phyloP scores from a whole-genome alignment of 306 rosid genomes.

The Crotalaria pallida region DNA sequence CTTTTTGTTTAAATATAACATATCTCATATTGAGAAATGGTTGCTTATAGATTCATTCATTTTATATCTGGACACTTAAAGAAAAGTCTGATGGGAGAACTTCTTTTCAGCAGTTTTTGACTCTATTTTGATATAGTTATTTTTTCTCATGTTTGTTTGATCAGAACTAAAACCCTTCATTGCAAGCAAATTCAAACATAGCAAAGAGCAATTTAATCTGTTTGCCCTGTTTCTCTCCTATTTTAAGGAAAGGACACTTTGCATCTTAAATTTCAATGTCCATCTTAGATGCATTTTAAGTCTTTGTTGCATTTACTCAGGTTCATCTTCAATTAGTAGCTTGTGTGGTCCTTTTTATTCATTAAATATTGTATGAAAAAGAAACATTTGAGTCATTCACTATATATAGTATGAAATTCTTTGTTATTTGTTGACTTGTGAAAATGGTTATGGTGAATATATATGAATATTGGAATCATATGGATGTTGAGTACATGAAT shows the following conservation, averaged over 20 bases:
- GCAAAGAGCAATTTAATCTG: background rate
- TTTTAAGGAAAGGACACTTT: background rate
- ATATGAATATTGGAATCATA: too few species aligned
- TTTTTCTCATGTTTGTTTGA: background rate
- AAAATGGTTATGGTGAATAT: background rate
- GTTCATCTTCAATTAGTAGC: background rate
- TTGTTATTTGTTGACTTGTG: background rate
- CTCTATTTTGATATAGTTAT: background rate
- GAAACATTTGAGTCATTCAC: background rate
- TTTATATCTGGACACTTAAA: background rate
- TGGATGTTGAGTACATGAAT: too few species aligned
- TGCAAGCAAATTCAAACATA: background rate
- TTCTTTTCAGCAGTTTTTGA: background rate
- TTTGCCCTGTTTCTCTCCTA: background rate
- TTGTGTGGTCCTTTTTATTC: background rate
- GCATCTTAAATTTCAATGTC: background rate
- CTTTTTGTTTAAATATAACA: conserved; percentile 11
- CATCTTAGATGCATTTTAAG: background rate
- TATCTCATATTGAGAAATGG: conserved; percentile 20
- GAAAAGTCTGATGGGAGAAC: background rate
- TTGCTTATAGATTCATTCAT: conserved; percentile 7
- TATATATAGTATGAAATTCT: background rate
- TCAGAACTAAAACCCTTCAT: background rate
- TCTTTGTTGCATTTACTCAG: background rate
- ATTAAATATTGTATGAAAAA: too few species aligned